Evolutionary conservation across 139 green algal genomes (phyloP), one percentile per base, ranked within the genome.

Genomic region (Chloropicon primus): DNA sequence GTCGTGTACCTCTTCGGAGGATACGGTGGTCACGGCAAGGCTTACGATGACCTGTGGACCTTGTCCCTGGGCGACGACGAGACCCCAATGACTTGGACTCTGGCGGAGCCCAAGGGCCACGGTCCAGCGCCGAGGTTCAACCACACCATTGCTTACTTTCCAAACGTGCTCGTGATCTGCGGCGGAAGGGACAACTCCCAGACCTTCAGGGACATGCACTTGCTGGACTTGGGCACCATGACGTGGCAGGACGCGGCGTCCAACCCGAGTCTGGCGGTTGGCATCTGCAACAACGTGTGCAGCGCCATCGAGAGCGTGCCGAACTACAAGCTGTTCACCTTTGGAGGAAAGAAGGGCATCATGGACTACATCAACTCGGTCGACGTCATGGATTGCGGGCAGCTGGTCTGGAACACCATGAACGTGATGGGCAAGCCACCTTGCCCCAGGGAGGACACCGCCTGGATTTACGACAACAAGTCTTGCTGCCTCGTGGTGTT

Each of bases 261-360:
- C 71, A 84, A 88, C 24, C 71, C 78, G 2, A 82, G 27, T 25
- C 82, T 17, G 5, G 41, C 41, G 41, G 41, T 62, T 62, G 41
- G 41, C 62, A 84, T 93, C 41, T 93, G 87, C 88, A 93, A 90
- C 86, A 90, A 91, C 27, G 74, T 92, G 0, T 90, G 82, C 62
- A 83, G 89, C 25, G 84, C 82, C 73, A 87, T 96, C 25, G 90
- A 95, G 85, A 90, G 83, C 41, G 92, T 96, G 75, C 92, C 92
- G 1, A 90, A 91, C 80, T 91, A 94, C 82, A 94, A 94, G 80
- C 84, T 94, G 1, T 95, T 96, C 86, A 89, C 83, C 73, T 91
- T 93, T 83, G 88, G 88, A 26, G 92, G 92, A 62, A 92, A 92
- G 83, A 89, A 85, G 26, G 88, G 86, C 53, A 86, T 87, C 74